These are phyloP conservation scores for Yamadazyma songkhlaensis DNA, from an alignment of 1,139 yeast genomes.

Conservation along the genomic window DNA sequence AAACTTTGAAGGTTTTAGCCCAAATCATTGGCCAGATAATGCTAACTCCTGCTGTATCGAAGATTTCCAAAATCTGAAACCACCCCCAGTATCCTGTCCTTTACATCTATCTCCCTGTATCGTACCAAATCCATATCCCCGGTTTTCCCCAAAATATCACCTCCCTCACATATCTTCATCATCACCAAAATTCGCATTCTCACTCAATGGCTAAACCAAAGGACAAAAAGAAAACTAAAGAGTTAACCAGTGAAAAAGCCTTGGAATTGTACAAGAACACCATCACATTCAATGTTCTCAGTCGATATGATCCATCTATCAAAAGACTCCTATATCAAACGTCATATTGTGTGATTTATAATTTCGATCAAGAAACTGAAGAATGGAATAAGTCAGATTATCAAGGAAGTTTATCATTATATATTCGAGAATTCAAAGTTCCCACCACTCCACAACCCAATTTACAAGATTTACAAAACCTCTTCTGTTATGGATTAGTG, in stretches of 20 bases:
- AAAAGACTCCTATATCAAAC: conserved; percentile 72
- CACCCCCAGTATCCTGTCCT: too few relatives aligned
- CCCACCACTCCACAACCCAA: conserved; percentile 20
- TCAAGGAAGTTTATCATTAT: conserved; percentile 80
- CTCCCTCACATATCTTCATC: too few relatives aligned
- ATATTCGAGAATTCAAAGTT: conserved; percentile 55
- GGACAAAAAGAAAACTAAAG: conserved; percentile 6
- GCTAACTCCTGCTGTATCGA: too few relatives aligned
- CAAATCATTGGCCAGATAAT: too few relatives aligned
- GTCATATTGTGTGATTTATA: conserved; percentile 80
- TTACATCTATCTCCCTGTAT: too few relatives aligned
- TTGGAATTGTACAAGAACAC: conserved; percentile 64
- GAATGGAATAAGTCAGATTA: conserved; percentile 82
- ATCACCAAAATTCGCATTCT: too few relatives aligned
- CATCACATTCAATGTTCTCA: conserved; percentile 75
- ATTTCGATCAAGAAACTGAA: conserved; percentile 56
- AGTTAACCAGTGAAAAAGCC: conserved; percentile 23
- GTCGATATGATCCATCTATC: conserved; percentile 78
- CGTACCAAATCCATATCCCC: too few relatives aligned
- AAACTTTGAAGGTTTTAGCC: too few relatives aligned
- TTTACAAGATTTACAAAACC: conserved; percentile 42
- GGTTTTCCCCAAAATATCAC: too few relatives aligned
- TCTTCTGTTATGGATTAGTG: conserved; percentile 75
- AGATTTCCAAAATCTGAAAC: too few relatives aligned
- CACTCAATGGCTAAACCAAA: background rate